Base-by-base conservation (phyloP, 192 early-diverging fungal species). In the Coemansia sp. region DNA sequence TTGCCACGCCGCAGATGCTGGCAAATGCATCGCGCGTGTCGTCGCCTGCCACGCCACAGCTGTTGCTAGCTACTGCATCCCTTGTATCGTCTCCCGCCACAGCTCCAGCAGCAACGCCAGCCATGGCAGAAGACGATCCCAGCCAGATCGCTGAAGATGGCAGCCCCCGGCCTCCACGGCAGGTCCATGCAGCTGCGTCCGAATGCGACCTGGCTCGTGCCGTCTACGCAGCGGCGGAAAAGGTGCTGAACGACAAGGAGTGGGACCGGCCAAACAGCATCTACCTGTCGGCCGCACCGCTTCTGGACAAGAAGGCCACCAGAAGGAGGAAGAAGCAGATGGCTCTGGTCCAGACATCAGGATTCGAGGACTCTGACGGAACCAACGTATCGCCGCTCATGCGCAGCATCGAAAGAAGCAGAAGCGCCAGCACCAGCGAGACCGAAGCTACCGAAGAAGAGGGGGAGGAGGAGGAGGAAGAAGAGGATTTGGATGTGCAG, bases 211-310 rank as follows among this genome's bases (percentile, higher is more conserved):
- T 78, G 19, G 75, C 75, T 15, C 40, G 69, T 10, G 75, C 75
- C n/a, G 75, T 78, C 14, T 61, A 54, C 8, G 69, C 75, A 2
- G 75, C 75, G 2, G 75, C 75, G 11, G 69, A 78, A 22, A 67
- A 68, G 36, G 75, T 78, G 22, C 70, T 78, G 27, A 72, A 68
- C 57, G 75, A 72, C 65, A 72, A 78, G 66, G 65, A 68, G 50
- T 78, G 75, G 75, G 75, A 78, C 6, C 68, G 68, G 10, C 75
- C 75, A 17, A 47, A 50, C 61, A 77, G 68, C 68, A 64, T 56
- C 41, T 70, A 68, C 34, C 23, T 75, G 57, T 47, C 63, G 17
- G 31, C 23, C 4, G 42, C 25, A 56, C 45, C 14, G 2, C 30
- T 20, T 40, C 61, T 45, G 22, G 48, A 48, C 47, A 68, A 48